phyloP scores from a whole-genome alignment of 208 protist genomes.

The Endotrypanum monterogeii region DNA sequence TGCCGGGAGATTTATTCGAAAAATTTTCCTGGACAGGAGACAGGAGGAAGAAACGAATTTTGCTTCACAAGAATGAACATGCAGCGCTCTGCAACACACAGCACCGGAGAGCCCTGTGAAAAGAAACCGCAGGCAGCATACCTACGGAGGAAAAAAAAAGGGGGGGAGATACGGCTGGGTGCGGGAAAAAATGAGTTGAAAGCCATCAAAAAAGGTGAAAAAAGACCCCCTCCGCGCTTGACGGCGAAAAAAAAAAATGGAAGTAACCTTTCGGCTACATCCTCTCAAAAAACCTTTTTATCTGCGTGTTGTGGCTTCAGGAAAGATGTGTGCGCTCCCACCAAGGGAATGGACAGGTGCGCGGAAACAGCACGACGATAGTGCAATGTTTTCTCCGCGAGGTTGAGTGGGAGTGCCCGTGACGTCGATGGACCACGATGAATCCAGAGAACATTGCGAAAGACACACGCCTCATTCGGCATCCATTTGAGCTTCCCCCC shows the following conservation, averaged over 20 bases:
- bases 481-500: slow-evolving; percentile 1
- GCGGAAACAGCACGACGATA: slow-evolving; percentile 1
- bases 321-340: not conserved
- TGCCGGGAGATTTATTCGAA: not conserved
- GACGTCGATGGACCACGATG: slow-evolving; percentile 37
- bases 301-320: not conserved
- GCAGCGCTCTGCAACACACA: too few relatives aligned
- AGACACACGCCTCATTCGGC: not conserved
- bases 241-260: not conserved
- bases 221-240: not conserved
- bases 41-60: too few relatives aligned
- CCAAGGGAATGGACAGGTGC: slow-evolving; percentile 1
- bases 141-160: too few relatives aligned
- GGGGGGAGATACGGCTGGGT: too few relatives aligned
- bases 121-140: too few relatives aligned
- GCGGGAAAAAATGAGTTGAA: too few relatives aligned
- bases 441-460: slow-evolving; percentile 16
- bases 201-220: too few relatives aligned
- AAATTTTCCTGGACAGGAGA: not conserved
- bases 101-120: too few relatives aligned
- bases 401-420: slow-evolving; percentile 11
- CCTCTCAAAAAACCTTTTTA: too few relatives aligned
- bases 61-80: too few relatives aligned
- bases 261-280: not conserved
- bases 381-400: slow-evolving; percentile 3